Conservation (phyloP, 305 asterid species). For the Fraxinus angustifolia region DNA sequence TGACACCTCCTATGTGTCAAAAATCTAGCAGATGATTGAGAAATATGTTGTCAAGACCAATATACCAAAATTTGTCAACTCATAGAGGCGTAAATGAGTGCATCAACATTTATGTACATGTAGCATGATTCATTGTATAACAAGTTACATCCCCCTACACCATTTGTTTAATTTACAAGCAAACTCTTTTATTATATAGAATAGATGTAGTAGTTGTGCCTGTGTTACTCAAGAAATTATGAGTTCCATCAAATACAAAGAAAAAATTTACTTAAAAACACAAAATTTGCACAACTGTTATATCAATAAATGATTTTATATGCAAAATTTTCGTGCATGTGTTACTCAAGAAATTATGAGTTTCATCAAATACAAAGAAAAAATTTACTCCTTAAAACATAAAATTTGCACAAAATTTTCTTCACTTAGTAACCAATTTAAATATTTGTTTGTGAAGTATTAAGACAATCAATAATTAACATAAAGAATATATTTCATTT, state of each 20-base stretch:
- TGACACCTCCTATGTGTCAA: too few relatives aligned
- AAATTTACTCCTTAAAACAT: not conserved
- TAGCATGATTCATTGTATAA: too few relatives aligned
- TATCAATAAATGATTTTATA: not conserved
- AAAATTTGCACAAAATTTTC: not conserved
- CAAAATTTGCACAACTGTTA: not conserved
- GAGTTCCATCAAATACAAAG: not conserved
- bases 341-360: not conserved
- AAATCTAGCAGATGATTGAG: too few relatives aligned
- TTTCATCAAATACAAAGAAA: not conserved
- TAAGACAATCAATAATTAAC: not conserved
- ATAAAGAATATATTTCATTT: not conserved
- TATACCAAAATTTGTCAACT: too few relatives aligned
- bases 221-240: not conserved
- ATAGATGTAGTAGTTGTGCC: not conserved
- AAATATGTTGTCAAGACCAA: too few relatives aligned
- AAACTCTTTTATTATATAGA: too few relatives aligned
- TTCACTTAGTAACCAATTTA: too few relatives aligned
- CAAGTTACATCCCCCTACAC: too few relatives aligned
- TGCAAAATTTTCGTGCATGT: not conserved
- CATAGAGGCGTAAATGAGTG: too few relatives aligned
- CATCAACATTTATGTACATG: too few relatives aligned
- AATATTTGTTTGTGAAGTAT: too few relatives aligned
- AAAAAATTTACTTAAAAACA: not conserved
- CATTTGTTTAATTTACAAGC: too few relatives aligned